phyloP scores from a whole-genome alignment of 2,329 filamentous ascomycete genomes.

The Chaetomium sp. region DNA sequence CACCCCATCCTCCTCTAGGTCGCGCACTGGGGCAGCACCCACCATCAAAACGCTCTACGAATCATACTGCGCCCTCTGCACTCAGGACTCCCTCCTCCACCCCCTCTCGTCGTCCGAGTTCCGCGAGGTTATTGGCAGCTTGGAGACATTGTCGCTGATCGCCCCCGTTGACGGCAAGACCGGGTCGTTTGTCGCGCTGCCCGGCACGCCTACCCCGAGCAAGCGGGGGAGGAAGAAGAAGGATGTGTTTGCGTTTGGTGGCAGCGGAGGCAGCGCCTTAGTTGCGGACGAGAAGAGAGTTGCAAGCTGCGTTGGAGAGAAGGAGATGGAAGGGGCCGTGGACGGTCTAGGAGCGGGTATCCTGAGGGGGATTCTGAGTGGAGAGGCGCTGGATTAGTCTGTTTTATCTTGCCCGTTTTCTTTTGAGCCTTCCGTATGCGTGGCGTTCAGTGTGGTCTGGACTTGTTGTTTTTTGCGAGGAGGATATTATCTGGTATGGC shows the following conservation, averaged over 20 bases:
- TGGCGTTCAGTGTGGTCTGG: neutral
- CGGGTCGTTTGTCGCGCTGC: conserved; percentile 49
- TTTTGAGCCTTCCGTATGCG: neutral
- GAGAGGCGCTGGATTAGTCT: conserved; percentile 47
- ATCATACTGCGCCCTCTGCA: conserved; percentile 77
- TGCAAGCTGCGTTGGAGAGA: conserved; percentile 72
- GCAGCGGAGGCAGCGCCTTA: conserved; percentile 28
- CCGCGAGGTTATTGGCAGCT: conserved; percentile 79
- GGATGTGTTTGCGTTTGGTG: conserved; percentile 39
- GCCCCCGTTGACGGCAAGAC: conserved; percentile 63
- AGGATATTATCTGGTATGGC: neutral
- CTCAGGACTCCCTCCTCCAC: conserved; percentile 79
- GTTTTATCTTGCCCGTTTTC: neutral
- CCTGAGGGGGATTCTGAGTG: conserved; percentile 55
- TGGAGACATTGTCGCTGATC: conserved; percentile 82
- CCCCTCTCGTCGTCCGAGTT: conserved; percentile 89
- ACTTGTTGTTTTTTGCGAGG: neutral
- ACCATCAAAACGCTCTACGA: conserved; percentile 80
- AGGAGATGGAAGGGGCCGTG: conserved; percentile 67
- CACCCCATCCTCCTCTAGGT: conserved; percentile 48
- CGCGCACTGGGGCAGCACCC: conserved; percentile 50
- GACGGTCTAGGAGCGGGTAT: conserved; percentile 57
- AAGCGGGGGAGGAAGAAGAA: conserved; percentile 57
- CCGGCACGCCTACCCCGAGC: conserved; percentile 44
- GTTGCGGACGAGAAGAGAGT: conserved; percentile 66